Evolutionary conservation across 495 filamentous ascomycete species (phyloP), one percentile per base, ranked within the genome.

Genomic region (Staphylotrichum tortipilum): DNA sequence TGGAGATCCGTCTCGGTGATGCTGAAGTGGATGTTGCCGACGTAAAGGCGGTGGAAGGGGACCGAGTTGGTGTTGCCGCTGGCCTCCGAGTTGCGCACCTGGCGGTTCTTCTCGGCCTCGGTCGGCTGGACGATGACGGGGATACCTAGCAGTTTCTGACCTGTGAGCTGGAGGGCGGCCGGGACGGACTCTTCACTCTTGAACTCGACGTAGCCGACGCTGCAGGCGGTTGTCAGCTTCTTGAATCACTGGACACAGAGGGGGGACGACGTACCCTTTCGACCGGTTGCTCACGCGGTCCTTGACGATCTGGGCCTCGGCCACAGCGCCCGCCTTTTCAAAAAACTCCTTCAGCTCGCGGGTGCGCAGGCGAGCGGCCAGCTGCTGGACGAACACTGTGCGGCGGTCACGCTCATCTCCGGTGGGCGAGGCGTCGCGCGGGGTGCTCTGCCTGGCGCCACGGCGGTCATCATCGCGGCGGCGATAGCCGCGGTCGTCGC

Each of bases 121-220:
- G 94, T 96, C 63, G 95, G 82, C 71, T 97, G 91, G 21, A 88
- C 94, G 57, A 99, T 99, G 66, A 99, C 92, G 15, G 94, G 94
- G 57, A 97, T 95, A 74, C 89, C 90, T 86, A 94, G 72, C 73
- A 99, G 86, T 68, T 90, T 94, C 73, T 97, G 94, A 66, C 94
- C 94, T 65, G 94, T 99, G 72, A 99, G 89, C 72, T 95, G 88
- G 66, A 99, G 91, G 59, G 94, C 94, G 68, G 80, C 81, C 63
- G 79, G 77, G 56, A 99, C 94, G 55, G 90, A 95, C 55, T 91
- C 88, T 78, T 97, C 94, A 64, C 85, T 81, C 64, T 89, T 92
- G 70, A 99, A 99, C 76, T 99, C 94, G 69, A 99, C 94, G 65
- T 99, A 99, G 61, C 94, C 94, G 65, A 99, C 94, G 70, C 94